phyloP scores from a whole-genome alignment of 2,329 filamentous ascomycete genomes.

The Fusarium odoratissimum region DNA sequence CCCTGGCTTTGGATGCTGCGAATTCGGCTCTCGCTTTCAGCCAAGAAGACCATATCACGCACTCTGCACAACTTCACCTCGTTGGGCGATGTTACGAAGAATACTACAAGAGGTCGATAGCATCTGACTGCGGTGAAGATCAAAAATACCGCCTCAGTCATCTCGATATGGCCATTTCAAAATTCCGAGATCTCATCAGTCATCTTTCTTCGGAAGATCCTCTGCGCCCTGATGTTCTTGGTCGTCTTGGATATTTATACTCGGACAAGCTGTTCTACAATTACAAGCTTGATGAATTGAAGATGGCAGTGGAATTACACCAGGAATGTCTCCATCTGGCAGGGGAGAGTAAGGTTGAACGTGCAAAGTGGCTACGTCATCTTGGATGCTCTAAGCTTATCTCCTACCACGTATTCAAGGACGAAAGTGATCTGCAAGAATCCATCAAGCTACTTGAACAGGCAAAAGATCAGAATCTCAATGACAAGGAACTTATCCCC shows the following conservation, averaged over 20 bases:
- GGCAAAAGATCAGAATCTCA: fast-evolving
- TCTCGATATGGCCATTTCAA: neutral
- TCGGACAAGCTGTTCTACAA: neutral
- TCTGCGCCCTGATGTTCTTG: neutral
- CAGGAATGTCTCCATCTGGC: neutral
- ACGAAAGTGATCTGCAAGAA: fast-evolving
- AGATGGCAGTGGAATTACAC: neutral
- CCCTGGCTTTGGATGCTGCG: neutral
- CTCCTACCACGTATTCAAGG: neutral
- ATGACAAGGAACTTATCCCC: fast-evolving
- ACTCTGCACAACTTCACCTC: neutral
- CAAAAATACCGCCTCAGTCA: fast-evolving
- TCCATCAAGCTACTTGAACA: neutral
- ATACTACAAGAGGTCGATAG: neutral
- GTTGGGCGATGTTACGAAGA: neutral
- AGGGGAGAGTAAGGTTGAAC: fast-evolving
- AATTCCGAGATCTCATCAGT: neutral
- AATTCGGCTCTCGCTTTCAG: neutral
- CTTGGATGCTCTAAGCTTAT: neutral
- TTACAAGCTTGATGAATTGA: neutral
- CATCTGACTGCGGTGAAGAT: fast-evolving
- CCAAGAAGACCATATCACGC: neutral
- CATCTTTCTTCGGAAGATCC: neutral
- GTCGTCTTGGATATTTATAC: neutral
- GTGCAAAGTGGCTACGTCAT: neutral